Conservation (phyloP, 1,284 basidiomycete genomes). For the Malassezia sp. region DNA sequence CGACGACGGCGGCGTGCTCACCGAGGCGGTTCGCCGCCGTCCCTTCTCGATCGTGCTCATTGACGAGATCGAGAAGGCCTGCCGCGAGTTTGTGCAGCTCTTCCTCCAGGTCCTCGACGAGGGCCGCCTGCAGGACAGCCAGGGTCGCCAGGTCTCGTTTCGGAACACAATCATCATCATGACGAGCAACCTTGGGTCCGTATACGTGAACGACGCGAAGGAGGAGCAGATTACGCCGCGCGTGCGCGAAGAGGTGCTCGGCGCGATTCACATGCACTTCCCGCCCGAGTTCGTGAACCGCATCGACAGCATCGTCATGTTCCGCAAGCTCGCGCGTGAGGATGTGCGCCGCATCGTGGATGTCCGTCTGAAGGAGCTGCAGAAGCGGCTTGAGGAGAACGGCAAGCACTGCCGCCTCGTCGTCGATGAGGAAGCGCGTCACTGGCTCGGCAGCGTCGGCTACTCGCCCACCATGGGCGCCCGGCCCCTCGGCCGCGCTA, state of each 20-base stretch:
- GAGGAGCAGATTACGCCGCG: constrained; percentile 49
- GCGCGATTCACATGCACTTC: constrained; percentile 51
- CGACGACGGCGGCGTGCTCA: constrained; percentile 65
- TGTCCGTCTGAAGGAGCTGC: constrained; percentile 53
- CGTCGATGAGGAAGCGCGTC: constrained; percentile 64
- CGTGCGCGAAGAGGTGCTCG: constrained; percentile 48
- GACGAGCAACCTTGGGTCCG: constrained; percentile 53
- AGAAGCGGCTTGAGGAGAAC: constrained; percentile 62
- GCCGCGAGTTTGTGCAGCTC: constrained; percentile 81
- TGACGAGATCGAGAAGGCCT: constrained; percentile 56
- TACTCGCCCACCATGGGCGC: constrained; percentile 54
- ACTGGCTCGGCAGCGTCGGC: constrained; percentile 57
- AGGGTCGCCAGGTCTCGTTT: constrained; percentile 44
- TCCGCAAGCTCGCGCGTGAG: constrained; percentile 50
- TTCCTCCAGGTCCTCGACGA: constrained; percentile 76
- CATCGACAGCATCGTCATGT: constrained; percentile 52
- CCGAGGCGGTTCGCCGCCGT: constrained; percentile 47
- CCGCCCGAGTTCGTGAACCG: constrained; percentile 55
- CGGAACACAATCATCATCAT: constrained; percentile 47
- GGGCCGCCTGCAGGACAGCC: constrained; percentile 64
- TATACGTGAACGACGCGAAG: constrained; percentile 52
- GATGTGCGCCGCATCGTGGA: constrained; percentile 53
- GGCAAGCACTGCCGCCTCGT: constrained; percentile 66
- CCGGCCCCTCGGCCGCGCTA: constrained; percentile 77
- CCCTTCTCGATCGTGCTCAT: constrained; percentile 46